These are phyloP conservation scores for Pezicula radicicola DNA, from an alignment of 2,329 filamentous ascomycete genomes.

Conservation along the genomic window DNA sequence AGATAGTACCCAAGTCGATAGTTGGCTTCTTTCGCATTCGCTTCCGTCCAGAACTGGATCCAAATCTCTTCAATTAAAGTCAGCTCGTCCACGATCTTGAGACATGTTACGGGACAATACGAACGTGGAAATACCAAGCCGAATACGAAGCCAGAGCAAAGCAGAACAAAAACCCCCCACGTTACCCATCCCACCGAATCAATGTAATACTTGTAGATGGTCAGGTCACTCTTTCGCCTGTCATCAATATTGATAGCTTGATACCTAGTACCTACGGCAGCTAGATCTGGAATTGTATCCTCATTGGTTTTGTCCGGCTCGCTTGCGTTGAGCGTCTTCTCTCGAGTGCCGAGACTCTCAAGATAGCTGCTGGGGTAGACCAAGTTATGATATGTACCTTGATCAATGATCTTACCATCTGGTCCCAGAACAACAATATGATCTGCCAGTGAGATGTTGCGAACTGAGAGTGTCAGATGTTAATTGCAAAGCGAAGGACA, in stretches of 20 bases:
- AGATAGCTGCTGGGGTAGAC: conserved; percentile 27
- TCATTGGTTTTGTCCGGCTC: conserved; percentile 19
- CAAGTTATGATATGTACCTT: conserved; percentile 32
- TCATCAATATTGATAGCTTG: not conserved
- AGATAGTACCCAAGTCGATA: conserved; percentile 1
- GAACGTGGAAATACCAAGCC: conserved; percentile 3
- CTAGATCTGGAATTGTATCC: conserved; percentile 1
- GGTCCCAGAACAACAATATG: conserved; percentile 32
- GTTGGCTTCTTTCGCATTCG: not conserved
- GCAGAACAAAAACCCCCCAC: conserved; percentile 4
- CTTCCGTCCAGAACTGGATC: conserved; percentile 28
- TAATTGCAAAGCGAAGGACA: not conserved
- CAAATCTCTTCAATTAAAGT: conserved; percentile 27
- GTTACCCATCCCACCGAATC: conserved; percentile 11
- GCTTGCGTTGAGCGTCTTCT: not conserved
- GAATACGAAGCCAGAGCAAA: conserved; percentile 3
- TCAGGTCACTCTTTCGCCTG: conserved; percentile 17
- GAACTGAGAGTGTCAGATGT: conserved; percentile 17
- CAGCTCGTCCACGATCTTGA: conserved; percentile 21
- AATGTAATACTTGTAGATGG: conserved; percentile 22
- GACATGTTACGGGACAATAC: conserved; percentile 4
- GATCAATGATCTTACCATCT: conserved; percentile 28
- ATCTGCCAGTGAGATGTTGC: conserved; percentile 35
- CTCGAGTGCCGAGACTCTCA: conserved; percentile 10
- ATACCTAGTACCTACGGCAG: not conserved